A percentile compares a stretch with the other conserved stretches of the same genome.
Conservation (phyloP, 179 eudicot species). For the Camellia oleifera region DNA sequence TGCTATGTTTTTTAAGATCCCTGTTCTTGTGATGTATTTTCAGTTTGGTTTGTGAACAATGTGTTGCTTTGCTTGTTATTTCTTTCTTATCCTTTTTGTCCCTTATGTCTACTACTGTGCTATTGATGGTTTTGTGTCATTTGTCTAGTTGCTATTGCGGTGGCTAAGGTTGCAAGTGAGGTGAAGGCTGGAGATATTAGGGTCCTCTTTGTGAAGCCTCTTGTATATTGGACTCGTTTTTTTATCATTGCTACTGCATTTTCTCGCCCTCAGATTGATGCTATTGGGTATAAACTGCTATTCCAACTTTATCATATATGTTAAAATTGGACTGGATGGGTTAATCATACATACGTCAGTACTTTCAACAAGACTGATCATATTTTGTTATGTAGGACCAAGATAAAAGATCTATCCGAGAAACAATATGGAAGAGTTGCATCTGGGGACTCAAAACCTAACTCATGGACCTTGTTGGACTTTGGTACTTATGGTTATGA, state of each 20-base stretch:
- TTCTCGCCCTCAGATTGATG: constrained; percentile 88
- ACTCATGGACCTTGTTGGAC: constrained; percentile 93
- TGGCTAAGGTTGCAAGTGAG: constrained; percentile 91
- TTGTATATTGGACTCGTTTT: constrained; percentile 97
- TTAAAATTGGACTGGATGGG: background rate
- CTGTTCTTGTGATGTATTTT: constrained; percentile 1
- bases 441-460: constrained; percentile 78
- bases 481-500: constrained; percentile 51
- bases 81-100: background rate
- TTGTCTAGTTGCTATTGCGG: constrained; percentile 82
- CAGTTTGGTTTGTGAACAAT: constrained; percentile 6
- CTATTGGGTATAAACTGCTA: constrained; percentile 56
- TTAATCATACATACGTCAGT: background rate
- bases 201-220: constrained; percentile 92
- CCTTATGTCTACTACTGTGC: background rate
- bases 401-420: constrained; percentile 85
- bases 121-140: constrained; percentile 12
- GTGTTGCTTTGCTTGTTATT: background rate
- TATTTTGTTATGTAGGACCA: constrained; percentile 44
- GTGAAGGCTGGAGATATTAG: constrained; percentile 85
- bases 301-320: background rate
- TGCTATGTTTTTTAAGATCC: background rate
- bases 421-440: constrained; percentile 63
- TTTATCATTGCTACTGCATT: constrained; percentile 92
- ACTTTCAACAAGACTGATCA: background rate